A percentile compares a stretch with the other conserved stretches of the same genome.
Conservation (phyloP, 768 basidiomycete genomes). For the Lactifluus volemus region DNA sequence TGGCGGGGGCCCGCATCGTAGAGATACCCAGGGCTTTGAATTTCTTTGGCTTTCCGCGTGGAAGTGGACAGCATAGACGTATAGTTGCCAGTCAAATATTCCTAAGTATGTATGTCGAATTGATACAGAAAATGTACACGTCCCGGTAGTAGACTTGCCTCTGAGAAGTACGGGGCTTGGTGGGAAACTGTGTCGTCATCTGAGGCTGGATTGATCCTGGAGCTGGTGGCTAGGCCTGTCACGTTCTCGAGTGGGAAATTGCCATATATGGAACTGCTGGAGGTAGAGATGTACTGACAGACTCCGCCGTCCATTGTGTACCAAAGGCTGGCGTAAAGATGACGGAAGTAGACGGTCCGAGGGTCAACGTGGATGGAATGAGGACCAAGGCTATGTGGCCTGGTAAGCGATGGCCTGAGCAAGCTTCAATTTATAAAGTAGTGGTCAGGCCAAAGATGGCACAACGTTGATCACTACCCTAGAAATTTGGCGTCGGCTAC, state of each 20-base stretch:
- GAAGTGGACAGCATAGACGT: background rate
- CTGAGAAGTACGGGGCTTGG: background rate
- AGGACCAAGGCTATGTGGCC: background rate
- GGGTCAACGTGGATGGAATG: background rate
- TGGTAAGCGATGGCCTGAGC: no score
- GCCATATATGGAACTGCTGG: background rate
- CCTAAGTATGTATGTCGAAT: background rate
- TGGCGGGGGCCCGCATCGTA: background rate
- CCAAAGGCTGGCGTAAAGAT: no score
- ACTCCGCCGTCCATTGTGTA: background rate
- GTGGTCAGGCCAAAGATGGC: no score
- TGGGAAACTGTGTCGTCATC: background rate
- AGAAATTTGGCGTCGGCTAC: no score
- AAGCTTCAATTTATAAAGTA: no score
- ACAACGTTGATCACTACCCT: no score
- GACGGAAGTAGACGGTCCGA: background rate
- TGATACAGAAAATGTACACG: background rate
- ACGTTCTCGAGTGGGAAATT: background rate
- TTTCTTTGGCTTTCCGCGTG: background rate
- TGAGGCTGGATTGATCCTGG: background rate
- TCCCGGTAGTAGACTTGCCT: background rate
- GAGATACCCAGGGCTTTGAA: background rate
- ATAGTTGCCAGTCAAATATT: background rate
- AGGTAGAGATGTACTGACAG: no score
- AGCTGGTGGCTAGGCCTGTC: no score